These are phyloP conservation scores for Tricholoma hemisulphureum DNA, from an alignment of 768 basidiomycete species.

Conservation along the genomic window DNA sequence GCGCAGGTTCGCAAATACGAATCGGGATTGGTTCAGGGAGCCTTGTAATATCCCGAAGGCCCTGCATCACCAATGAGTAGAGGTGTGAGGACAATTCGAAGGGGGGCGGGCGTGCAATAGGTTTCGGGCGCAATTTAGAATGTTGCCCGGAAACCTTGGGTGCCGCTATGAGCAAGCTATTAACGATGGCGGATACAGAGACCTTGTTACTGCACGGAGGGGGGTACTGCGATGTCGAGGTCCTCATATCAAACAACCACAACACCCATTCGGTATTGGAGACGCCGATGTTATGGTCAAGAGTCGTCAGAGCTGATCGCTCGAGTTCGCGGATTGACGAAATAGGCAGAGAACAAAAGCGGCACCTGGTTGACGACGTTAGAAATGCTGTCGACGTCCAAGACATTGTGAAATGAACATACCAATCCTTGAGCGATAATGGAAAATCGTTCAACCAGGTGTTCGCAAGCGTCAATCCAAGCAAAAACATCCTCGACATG, in stretches of 20 bases:
- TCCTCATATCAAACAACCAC: conserved; percentile 11
- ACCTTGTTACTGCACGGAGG: neutral
- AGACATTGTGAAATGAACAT: conserved; percentile 14
- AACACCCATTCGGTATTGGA: conserved; percentile 12
- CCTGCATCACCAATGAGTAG: neutral
- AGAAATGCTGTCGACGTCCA: neutral
- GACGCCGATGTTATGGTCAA: conserved; percentile 16
- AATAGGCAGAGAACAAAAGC: conserved; percentile 13
- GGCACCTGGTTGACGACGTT: conserved; percentile 2
- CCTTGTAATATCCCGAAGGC: neutral
- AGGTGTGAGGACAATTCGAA: neutral
- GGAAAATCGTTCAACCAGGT: conserved; percentile 64
- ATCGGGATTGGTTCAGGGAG: neutral
- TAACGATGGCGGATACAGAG: conserved; percentile 3
- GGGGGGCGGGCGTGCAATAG: neutral
- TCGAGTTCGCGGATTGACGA: conserved; percentile 4
- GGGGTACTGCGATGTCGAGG: conserved; percentile 4
- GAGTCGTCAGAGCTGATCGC: conserved; percentile 11
- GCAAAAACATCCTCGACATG: conserved; percentile 48
- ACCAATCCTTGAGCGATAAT: conserved; percentile 54
- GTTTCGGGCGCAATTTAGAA: neutral
- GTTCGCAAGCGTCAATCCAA: conserved; percentile 56
- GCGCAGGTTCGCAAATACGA: conserved; percentile 1
- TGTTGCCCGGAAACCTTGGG: neutral
- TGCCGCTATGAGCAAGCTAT: neutral